Evolutionary conservation across 2,329 filamentous ascomycete genomes (phyloP).

Genomic region (Phoma sp.): DNA sequence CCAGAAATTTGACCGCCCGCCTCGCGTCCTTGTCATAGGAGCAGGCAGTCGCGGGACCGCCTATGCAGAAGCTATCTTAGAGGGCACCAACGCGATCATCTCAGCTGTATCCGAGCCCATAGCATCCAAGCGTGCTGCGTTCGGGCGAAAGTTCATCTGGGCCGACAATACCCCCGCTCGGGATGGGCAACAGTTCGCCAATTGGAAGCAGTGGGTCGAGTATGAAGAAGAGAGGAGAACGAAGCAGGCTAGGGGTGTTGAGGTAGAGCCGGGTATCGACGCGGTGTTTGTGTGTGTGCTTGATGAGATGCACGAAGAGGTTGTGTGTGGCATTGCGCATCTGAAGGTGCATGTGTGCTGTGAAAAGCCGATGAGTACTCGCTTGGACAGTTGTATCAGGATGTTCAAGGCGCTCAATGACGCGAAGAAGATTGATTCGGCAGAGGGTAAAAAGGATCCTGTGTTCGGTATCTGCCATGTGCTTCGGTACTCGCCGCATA

Average conservation of each 20-base stretch:
- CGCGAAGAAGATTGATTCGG: conserved; percentile 30
- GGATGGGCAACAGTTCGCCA: conserved; percentile 68
- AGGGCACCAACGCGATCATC: conserved; percentile 63
- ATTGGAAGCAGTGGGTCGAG: conserved; percentile 77
- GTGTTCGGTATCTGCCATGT: conserved; percentile 95
- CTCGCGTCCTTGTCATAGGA: conserved; percentile 48
- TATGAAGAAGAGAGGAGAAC: conserved; percentile 72
- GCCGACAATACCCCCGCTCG: conserved; percentile 51
- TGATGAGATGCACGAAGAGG: conserved; percentile 86
- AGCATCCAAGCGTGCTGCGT: conserved; percentile 73
- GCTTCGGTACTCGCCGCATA: conserved; percentile 90
- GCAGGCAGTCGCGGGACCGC: conserved; percentile 48
- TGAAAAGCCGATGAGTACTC: conserved; percentile 91
- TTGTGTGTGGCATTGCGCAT: conserved; percentile 74
- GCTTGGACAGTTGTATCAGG: conserved; percentile 75
- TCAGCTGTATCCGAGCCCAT: conserved; percentile 83
- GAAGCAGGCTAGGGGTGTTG: conserved; percentile 40
- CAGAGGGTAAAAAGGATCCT: conserved; percentile 28
- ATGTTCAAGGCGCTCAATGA: conserved; percentile 68
- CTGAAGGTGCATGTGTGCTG: conserved; percentile 83
- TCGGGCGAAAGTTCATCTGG: conserved; percentile 79
- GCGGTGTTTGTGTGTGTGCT: conserved; percentile 75
- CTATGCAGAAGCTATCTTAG: conserved; percentile 38
- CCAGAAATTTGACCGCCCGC: conserved; percentile 31
- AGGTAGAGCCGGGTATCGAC: conserved; percentile 52